phyloP scores from a whole-genome alignment of 371 early-diverging fungal species.

The Rhizopus delemar region DNA sequence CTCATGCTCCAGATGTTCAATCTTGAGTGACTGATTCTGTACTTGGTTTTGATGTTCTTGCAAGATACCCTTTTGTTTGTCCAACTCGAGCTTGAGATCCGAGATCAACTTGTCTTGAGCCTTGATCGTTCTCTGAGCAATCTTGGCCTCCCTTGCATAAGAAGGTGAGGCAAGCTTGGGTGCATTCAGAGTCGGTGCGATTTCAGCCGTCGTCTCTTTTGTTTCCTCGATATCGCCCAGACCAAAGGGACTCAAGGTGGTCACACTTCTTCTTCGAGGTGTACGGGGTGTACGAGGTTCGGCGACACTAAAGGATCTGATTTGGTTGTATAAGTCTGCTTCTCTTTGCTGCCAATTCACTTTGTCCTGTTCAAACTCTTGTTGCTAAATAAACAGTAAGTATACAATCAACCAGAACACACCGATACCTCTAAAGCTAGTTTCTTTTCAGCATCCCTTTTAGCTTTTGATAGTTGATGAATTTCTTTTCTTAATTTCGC shows the following conservation, averaged over 20 bases:
- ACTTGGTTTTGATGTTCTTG: constrained; percentile 45
- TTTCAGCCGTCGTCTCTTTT: constrained; percentile 1
- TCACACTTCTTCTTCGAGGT: constrained; percentile 40
- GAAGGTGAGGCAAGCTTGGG: constrained; percentile 45
- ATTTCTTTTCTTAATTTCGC: constrained; percentile 36
- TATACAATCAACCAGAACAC: not conserved
- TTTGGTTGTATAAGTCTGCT: constrained; percentile 51
- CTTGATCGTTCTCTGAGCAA: constrained; percentile 54
- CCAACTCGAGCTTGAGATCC: constrained; percentile 46
- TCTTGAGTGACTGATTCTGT: constrained; percentile 45
- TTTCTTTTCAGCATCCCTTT: constrained; percentile 46
- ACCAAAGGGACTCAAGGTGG: constrained; percentile 38
- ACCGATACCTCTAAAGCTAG: constrained; percentile 34
- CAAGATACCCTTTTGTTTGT: constrained; percentile 40
- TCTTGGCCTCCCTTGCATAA: constrained; percentile 51
- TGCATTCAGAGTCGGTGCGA: not conserved
- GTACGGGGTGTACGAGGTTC: constrained; percentile 41
- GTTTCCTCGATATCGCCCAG: constrained; percentile 35
- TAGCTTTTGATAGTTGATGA: constrained; percentile 40
- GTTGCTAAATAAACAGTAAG: constrained; percentile 22
- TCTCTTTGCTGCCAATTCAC: constrained; percentile 49
- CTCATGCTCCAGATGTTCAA: constrained; percentile 58
- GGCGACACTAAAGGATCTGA: constrained; percentile 37
- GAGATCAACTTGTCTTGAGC: constrained; percentile 51
- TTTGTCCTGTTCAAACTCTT: constrained; percentile 49